Evolutionary conservation across 1,284 basidiomycete species (phyloP).

Genomic region (Pseudomicrostroma phylloplanum): DNA sequence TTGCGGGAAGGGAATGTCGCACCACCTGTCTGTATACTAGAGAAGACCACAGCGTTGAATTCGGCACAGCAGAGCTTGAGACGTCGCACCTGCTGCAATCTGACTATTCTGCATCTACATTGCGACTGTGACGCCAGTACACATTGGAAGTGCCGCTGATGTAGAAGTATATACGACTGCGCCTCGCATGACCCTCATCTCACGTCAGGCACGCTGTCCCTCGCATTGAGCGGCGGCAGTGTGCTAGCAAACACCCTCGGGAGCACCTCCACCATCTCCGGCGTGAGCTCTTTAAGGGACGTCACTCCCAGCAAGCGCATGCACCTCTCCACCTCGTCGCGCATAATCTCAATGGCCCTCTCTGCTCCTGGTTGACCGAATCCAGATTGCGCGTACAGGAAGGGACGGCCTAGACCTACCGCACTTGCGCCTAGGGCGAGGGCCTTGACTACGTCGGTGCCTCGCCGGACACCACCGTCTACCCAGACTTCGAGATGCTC

Average conservation of each 20-base stretch:
- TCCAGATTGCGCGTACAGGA: slow-evolving; percentile 74
- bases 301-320: slow-evolving; percentile 74
- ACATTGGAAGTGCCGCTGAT: too few species aligned
- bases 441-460: slow-evolving; percentile 81
- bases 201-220: too few species aligned
- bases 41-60: too few species aligned
- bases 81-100: too few species aligned
- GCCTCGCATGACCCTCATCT: too few species aligned
- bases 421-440: slow-evolving; percentile 85
- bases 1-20: too few species aligned
- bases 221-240: too few species aligned
- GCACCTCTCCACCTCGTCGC: slow-evolving; percentile 71
- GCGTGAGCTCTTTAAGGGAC: slow-evolving; percentile 65
- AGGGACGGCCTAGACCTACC: slow-evolving; percentile 57
- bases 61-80: too few species aligned
- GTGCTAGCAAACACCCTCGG: slow-evolving; percentile 14
- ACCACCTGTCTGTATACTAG: too few species aligned
- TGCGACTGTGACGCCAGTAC: too few species aligned
- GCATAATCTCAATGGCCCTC: slow-evolving; percentile 64
- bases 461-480: slow-evolving; percentile 77
- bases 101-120: too few species aligned
- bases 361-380: slow-evolving; percentile 76
- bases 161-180: too few species aligned
- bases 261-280: slow-evolving; percentile 64
- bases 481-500: slow-evolving; percentile 63